Evolutionary conservation across 768 basidiomycete genomes (phyloP).

Genomic region (Dentipellis fragilis): DNA sequence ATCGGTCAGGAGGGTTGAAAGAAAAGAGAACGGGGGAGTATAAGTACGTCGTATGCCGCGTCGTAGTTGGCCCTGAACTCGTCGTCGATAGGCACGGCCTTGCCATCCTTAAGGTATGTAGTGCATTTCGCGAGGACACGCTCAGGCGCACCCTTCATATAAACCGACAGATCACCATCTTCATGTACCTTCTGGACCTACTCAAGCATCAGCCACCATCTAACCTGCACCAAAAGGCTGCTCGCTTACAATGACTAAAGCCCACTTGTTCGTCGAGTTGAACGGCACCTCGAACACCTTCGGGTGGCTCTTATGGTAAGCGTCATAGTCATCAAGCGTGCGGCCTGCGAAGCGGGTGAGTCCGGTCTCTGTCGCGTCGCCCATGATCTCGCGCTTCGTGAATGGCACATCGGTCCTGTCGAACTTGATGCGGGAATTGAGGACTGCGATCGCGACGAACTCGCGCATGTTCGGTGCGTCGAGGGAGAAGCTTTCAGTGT

Average conservation of each 20-base stretch:
- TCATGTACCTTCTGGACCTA: constrained; percentile 36
- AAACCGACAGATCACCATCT: constrained; percentile 38
- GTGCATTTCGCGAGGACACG: constrained; percentile 56
- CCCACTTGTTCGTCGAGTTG: constrained; percentile 70
- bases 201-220: background rate
- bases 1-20: background rate
- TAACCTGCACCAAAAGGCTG: background rate
- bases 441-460: constrained; percentile 51
- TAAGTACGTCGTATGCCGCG: constrained; percentile 55
- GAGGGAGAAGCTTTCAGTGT: constrained; percentile 38
- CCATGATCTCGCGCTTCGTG: constrained; percentile 49
- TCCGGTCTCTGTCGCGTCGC: constrained; percentile 72
- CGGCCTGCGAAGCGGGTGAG: constrained; percentile 58
- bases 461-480: constrained; percentile 51
- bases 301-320: constrained; percentile 34
- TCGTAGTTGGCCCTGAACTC: constrained; percentile 47
- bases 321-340: constrained; percentile 44
- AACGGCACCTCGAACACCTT: constrained; percentile 71
- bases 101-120: constrained; percentile 46
- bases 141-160: constrained; percentile 64
- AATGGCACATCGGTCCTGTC: constrained; percentile 55
- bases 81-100: constrained; percentile 37
- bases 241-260: constrained; percentile 43
- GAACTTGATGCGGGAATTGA: constrained; percentile 65
- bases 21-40: constrained; percentile 9